A percentile compares a stretch with the other conserved stretches of the same genome.
Conservation (phyloP, 1,284 basidiomycete species). For the Sphagnurus paluster region DNA sequence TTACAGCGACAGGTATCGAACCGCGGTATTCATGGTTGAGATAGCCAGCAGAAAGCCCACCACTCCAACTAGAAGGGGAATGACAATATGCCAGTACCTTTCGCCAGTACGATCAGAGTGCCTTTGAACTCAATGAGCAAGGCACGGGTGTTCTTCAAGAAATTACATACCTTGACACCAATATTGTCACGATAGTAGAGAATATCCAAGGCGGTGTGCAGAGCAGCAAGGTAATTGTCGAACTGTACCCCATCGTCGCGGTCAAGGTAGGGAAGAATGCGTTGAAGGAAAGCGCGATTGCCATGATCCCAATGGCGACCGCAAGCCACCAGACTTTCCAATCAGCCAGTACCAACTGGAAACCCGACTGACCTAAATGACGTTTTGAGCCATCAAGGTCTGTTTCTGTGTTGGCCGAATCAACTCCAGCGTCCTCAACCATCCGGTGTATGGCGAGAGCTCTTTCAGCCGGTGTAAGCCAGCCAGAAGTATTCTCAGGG, state of each 20-base stretch:
- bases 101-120: constrained; percentile 66
- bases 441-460: constrained; percentile 71
- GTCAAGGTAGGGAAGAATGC: constrained; percentile 74
- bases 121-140: constrained; percentile 18
- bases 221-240: constrained; percentile 66
- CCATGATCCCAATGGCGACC: constrained; percentile 44
- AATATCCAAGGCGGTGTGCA: constrained; percentile 83
- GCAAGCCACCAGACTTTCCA: constrained; percentile 75
- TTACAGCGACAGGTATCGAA: constrained; percentile 68
- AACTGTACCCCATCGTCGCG: constrained; percentile 68
- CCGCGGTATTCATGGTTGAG: constrained; percentile 64
- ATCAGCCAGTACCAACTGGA: constrained; percentile 64
- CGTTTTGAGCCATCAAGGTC: constrained; percentile 1
- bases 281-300: constrained; percentile 73
- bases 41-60: constrained; percentile 76
- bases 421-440: constrained; percentile 69
- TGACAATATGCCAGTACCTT: constrained; percentile 64
- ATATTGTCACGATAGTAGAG: constrained; percentile 55
- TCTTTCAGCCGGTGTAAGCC: constrained; percentile 63
- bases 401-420: too few species aligned
- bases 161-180: constrained; percentile 45
- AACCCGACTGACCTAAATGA: constrained; percentile 39
- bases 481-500: constrained; percentile 58
- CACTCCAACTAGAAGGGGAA: constrained; percentile 55
- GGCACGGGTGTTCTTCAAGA: background rate